Base-by-base conservation (phyloP, 2,329 filamentous ascomycete species). In the Clonostachys byssicola region DNA sequence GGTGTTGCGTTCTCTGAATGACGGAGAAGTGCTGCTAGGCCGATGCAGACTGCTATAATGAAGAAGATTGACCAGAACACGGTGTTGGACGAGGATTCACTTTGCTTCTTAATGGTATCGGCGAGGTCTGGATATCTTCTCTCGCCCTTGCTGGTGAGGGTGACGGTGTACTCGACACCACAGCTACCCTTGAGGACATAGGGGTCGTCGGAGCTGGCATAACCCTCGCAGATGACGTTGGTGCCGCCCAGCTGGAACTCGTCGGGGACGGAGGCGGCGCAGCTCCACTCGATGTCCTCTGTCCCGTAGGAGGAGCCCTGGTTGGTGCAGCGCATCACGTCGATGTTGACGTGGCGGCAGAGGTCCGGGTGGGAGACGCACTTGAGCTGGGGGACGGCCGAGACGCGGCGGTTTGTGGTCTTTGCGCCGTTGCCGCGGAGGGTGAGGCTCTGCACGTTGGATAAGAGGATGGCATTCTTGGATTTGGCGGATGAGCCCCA, bases 141-240 rank as follows among this genome's bases (percentile, higher is more conserved):
- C 67, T 92, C 83, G 4, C 94, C 94, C 51, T 77, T 73, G 12
- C 86, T 82, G 1, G 92, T 97, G 45, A 97, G 72, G 1, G 87
- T 65, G 7, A 97, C 68, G 13, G 86, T 77, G 66, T 97, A 97
- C 68, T 96, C 89, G 20, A 96, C 92, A 13, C 88, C 94, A 67
- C 92, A 97, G 64, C 88, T 94, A 18, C 94, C 94, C 59, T 88
- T 91, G 46, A 97, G 71, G n/a, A 97, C 80, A 64, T 90, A 95
- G 0, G 83, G 82, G 63, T 97, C 94, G 42, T 92, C 81, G 1
- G 85, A 68, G 13, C 72, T 75, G 49, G 80, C 73, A 68, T 96
- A 97, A 12, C 94, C 92, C 62, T 99, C 92, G 66, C 94, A 99
- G 12, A 91, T 74, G 47, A 97, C 92, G 52, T 97, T 92, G 12